phyloP scores from a whole-genome alignment of 805 yeast genomes.

The Wickerhamomyces bovis region DNA sequence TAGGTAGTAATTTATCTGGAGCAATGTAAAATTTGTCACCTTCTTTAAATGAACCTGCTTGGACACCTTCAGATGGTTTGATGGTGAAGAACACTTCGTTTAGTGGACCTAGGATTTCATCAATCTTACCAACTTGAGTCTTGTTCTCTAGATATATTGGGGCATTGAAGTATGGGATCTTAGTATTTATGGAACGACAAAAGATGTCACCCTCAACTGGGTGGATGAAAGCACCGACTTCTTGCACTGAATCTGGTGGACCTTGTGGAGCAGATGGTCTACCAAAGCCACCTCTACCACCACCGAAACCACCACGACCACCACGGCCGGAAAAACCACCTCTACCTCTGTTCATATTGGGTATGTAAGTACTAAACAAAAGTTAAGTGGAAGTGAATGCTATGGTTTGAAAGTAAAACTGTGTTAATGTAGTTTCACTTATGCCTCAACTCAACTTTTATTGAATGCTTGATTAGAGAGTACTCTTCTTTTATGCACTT shows the following conservation, averaged over 20 bases:
- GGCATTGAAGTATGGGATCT: conserved; percentile 97
- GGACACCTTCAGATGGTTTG: conserved; percentile 94
- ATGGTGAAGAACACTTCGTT: conserved; percentile 98
- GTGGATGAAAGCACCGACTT: conserved; percentile 90
- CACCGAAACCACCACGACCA: conserved; percentile 52
- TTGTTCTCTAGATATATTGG: conserved; percentile 96
- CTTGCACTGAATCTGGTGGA: conserved; percentile 92
- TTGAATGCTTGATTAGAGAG: neutral
- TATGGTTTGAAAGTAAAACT: neutral
- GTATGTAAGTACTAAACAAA: neutral
- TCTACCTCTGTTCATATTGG: conserved; percentile 19
- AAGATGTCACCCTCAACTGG: conserved; percentile 96
- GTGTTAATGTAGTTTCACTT: neutral
- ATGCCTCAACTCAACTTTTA: neutral
- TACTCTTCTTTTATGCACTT: conserved; percentile 18
- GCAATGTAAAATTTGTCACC: conserved; percentile 97
- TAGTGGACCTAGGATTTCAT: conserved; percentile 95
- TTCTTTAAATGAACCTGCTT: conserved; percentile 84
- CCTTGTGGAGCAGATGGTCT: conserved; percentile 78
- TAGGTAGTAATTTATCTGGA: conserved; percentile 89
- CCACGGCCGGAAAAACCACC: conserved; percentile 41
- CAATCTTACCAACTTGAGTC: conserved; percentile 94
- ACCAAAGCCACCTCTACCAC: conserved; percentile 47
- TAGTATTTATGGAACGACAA: conserved; percentile 89
- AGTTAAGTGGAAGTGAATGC: neutral